Conservation (phyloP, 805 yeast genomes). For the Candida sithepensis region DNA sequence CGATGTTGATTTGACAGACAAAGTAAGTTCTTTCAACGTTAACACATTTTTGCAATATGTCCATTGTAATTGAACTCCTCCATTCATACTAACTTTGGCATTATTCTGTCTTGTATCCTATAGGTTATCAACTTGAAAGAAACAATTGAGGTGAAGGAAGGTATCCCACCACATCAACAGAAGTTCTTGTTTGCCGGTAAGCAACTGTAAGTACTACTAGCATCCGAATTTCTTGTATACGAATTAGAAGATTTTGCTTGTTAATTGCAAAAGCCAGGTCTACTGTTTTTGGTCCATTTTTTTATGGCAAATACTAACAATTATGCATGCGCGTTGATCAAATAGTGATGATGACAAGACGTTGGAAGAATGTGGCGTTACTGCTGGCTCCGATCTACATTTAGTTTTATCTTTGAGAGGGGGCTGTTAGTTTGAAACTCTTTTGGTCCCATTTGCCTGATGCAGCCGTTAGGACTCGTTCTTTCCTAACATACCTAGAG, state of each 20-base stretch:
- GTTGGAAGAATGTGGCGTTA: slow-evolving; percentile 67
- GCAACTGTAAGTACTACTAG: slow-evolving; percentile 58
- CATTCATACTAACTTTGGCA: neutral
- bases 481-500: neutral
- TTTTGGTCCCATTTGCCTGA: neutral
- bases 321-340: neutral
- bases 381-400: slow-evolving; percentile 84
- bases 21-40: slow-evolving; percentile 42
- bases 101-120: slow-evolving; percentile 13
- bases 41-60: too few species aligned
- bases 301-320: slow-evolving; percentile 5
- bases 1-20: slow-evolving; percentile 67
- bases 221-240: too few species aligned
- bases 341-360: slow-evolving; percentile 69
- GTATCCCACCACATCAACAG: slow-evolving; percentile 96
- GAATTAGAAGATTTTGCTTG: too few species aligned
- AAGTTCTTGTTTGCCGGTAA: slow-evolving; percentile 86
- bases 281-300: neutral
- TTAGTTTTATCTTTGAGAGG: slow-evolving; percentile 92
- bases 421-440: slow-evolving; percentile 42
- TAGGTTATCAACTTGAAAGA: slow-evolving; percentile 66
- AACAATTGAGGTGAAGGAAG: slow-evolving; percentile 91
- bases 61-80: too few species aligned
- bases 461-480: too few species aligned
- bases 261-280: neutral